These are phyloP conservation scores for Colletotrichum sojae DNA, from an alignment of 2,329 filamentous ascomycete species.

Conservation along the genomic window DNA sequence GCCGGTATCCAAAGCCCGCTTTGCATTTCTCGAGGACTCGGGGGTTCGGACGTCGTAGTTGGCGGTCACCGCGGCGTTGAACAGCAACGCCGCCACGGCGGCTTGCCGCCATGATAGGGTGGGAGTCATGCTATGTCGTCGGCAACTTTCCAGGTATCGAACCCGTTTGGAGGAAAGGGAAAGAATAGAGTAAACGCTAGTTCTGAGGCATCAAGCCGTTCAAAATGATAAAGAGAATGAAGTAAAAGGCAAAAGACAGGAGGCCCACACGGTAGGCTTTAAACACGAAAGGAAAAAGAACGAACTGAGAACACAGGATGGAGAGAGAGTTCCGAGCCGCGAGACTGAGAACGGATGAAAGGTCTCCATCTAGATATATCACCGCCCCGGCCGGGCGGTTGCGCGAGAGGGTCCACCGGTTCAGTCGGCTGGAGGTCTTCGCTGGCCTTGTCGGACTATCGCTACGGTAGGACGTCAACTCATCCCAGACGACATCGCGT, in stretches of 20 bases:
- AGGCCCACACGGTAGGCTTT: slow-evolving; percentile 21
- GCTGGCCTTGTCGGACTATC: slow-evolving; percentile 7
- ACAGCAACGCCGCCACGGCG: slow-evolving; percentile 32
- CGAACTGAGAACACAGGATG: not conserved
- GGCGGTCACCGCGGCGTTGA: slow-evolving; percentile 33
- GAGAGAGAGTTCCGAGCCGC: not conserved
- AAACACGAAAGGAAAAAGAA: not conserved
- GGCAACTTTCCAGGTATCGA: not conserved
- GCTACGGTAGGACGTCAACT: not conserved
- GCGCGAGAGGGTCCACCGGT: slow-evolving; percentile 1
- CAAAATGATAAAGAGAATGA: slow-evolving; percentile 5
- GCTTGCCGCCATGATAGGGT: slow-evolving; percentile 32
- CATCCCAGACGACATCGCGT: slow-evolving; percentile 4
- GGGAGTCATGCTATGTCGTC: slow-evolving; percentile 3
- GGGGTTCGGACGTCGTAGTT: slow-evolving; percentile 19
- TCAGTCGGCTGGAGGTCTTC: slow-evolving; percentile 2
- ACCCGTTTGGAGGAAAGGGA: not conserved
- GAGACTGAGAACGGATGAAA: slow-evolving; percentile 11
- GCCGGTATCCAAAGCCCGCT: slow-evolving; percentile 25
- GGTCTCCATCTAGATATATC: slow-evolving; percentile 24
- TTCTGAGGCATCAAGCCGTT: slow-evolving; percentile 35
- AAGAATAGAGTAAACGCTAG: too few species aligned
- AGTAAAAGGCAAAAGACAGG: not conserved
- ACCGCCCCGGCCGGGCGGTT: not conserved
- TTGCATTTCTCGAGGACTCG: slow-evolving; percentile 22